Base-by-base conservation (phyloP, 345 rosid genomes). In the Eucalyptus curtisii region DNA sequence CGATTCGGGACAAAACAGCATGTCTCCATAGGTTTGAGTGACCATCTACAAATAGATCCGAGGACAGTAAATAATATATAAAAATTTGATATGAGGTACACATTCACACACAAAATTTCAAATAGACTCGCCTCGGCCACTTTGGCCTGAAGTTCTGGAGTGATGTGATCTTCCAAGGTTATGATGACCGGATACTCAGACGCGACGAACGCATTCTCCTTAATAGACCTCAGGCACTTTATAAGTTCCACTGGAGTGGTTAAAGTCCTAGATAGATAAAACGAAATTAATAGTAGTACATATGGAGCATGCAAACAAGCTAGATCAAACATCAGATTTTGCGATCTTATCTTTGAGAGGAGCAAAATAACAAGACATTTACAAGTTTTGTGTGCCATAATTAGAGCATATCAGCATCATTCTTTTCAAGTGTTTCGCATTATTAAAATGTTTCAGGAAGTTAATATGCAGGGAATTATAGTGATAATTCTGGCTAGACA, bases 81-180 rank as follows among this genome's bases (percentile, higher is more conserved):
- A 66, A 52, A 44, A 68, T 22, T 42, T 33, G 19, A 84, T 88
- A 49, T 86, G 31, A 22, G 50, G 66, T 37, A 89, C 15, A 59
- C 87, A 76, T 76, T 10, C 84, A 76, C 84, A 76, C 31, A 61
- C 61, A 82, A 90, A 88, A 85, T 53, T 49, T 8, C 55, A 42
- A 47, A 30, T 22, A 84, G 50, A 33, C 89, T 89, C 90, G 91
- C 99, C 95, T 94, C 91, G 24, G 99, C 99, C 84, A 96, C 98
- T 97, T 95, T 95, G 80, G 99, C 97, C 90, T 97, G 99, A 86
- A 97, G 98, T 86, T 96, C 92, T 24, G 96, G 93, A 49, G 98
- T 95, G 86, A 97, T 98, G 90, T 97, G 99, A 92, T 97, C 99
- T 93, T 97, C 99, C 88, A 97, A 94, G 89, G 99, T 97, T 86